These are phyloP conservation scores for Trichoderma semiorbis DNA, from an alignment of 2,329 filamentous ascomycete species.

Conservation along the genomic window DNA sequence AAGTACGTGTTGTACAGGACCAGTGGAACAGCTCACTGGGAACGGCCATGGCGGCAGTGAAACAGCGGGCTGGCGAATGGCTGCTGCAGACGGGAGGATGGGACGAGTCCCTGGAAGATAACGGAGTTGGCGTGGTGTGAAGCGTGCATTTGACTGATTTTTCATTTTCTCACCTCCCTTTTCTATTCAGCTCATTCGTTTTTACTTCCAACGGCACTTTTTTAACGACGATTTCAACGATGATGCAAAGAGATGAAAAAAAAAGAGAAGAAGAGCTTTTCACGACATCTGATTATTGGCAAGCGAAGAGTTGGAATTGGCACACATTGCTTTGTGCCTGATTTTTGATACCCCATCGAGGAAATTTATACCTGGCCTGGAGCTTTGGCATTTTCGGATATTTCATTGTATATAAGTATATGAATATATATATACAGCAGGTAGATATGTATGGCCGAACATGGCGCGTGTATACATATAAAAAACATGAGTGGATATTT, in stretches of 20 bases:
- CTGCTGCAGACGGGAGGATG: slow-evolving; percentile 78
- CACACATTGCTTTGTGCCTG: background rate
- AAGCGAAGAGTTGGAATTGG: slow-evolving; percentile 17
- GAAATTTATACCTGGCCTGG: slow-evolving; percentile 18
- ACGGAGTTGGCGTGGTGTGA: slow-evolving; percentile 40
- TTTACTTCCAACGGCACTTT: background rate
- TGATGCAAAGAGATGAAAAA: background rate
- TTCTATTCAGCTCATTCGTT: background rate
- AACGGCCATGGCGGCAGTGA: slow-evolving; percentile 67
- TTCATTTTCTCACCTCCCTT: background rate
- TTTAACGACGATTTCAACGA: background rate
- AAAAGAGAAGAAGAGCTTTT: background rate
- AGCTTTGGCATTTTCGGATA: slow-evolving; percentile 18
- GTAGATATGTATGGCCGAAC: background rate
- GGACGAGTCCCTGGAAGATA: slow-evolving; percentile 71
- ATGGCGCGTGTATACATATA: background rate
- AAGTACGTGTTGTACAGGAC: slow-evolving; percentile 83
- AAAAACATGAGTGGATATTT: background rate
- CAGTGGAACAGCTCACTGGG: slow-evolving; percentile 90
- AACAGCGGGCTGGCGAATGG: slow-evolving; percentile 69
- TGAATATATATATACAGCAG: slow-evolving; percentile 18
- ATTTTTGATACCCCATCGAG: slow-evolving; percentile 30
- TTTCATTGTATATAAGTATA: slow-evolving; percentile 22
- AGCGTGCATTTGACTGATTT: background rate
- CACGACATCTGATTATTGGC: background rate